phyloP scores from a whole-genome alignment of 305 asterid genomes.

The Withania somnifera region DNA sequence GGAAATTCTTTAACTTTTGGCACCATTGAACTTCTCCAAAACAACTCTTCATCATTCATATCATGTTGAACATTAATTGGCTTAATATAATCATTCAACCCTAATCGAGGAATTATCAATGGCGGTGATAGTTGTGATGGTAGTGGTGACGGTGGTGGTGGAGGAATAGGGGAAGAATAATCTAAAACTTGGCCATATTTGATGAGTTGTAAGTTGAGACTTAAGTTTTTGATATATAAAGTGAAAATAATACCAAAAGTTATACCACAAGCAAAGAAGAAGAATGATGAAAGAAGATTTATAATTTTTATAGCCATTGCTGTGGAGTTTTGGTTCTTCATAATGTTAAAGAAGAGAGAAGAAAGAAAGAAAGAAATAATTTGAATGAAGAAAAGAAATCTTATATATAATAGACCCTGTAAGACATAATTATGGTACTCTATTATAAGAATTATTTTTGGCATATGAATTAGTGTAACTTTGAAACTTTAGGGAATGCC shows the following conservation, averaged over 20 bases:
- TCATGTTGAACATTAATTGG: conserved; percentile 24
- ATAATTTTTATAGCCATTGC: conserved; percentile 16
- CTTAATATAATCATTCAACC: conserved; percentile 4
- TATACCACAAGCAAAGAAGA: conserved; percentile 52
- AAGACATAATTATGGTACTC: no score
- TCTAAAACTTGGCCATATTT: conserved; percentile 27
- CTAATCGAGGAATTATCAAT: background rate
- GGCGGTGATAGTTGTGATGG: no score
- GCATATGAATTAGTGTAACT: background rate
- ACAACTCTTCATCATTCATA: conserved; percentile 50
- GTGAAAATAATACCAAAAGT: conserved; percentile 46
- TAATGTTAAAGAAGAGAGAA: background rate
- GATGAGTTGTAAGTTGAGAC: conserved; percentile 44
- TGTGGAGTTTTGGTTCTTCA: conserved; percentile 20
- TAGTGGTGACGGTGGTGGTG: background rate
- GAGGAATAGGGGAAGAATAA: conserved; percentile 26
- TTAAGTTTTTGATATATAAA: conserved; percentile 40
- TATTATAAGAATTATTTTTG: background rate
- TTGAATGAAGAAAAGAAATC: background rate
- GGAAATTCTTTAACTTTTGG: conserved; percentile 45
- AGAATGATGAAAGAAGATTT: conserved; percentile 27
- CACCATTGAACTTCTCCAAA: conserved; percentile 66
- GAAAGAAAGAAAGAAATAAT: background rate
- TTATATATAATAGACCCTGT: background rate
- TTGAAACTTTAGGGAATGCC: background rate